Base-by-base conservation (phyloP, 306 rosid genomes). In the Pyrus bretschneideri region DNA sequence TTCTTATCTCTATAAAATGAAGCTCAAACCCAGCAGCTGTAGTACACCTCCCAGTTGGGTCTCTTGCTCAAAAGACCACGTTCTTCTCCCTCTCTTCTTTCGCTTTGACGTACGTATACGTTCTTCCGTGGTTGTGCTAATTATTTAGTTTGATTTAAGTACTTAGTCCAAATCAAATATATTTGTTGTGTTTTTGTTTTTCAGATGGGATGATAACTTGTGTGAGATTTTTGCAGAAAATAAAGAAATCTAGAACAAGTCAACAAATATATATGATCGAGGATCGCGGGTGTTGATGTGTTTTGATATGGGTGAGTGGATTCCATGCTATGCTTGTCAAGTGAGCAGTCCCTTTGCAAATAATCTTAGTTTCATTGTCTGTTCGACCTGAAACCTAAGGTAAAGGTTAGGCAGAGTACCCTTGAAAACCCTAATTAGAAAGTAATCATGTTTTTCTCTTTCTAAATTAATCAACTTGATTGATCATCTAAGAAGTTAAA, bases 361-460 rank as follows among this genome's bases (percentile, higher is more conserved):
- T 67, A 81, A 35, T 55, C 85, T 72, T 77, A 11, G 85, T 60
- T 69, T 81, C 85, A 58, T 81, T 81, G 85, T 81, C 85, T 81
- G 85, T 81, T 81, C 81, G 85, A 77, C 85, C 85, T 81, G 77
- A 78, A 46, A n/a, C 17, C 45, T 42, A 60, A 3, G 23, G n/a
- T 31, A 25, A 14, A 31, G 11, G 44, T 1, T 29, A 31, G 44
- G 31, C 27, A 57, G 9, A 59, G 64, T 59, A 63, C 69, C 46
- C 45, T 27, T 11, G 9, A 60, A 17, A 60, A 74, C 51, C 77
- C 77, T 66, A 66, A 9, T 33, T 66, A 35, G 27, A 66, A 25
- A 15, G 11, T 63, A 29, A 63, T 30, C 11, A 5, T 11, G 2
- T 6, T 5, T 13, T 23, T 61, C 14, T 38, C 42, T 7, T 60